These are phyloP conservation scores for Penicillium sp. DNA, from an alignment of 2,329 filamentous ascomycete genomes.

Conservation along the genomic window DNA sequence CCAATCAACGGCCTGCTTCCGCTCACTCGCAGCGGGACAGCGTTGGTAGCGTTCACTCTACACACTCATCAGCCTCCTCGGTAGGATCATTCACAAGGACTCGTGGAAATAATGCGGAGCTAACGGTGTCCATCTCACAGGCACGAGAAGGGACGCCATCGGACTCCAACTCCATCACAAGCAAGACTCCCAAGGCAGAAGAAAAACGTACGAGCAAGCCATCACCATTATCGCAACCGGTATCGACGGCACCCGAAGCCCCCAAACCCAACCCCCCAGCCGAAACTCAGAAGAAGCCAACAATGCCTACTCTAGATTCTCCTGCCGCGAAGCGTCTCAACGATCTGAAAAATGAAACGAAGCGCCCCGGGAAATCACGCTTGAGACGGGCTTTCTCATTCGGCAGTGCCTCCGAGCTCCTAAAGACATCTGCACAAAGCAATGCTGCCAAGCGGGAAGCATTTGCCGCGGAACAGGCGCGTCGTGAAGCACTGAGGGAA, in stretches of 20 bases:
- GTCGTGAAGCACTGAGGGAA: conserved; percentile 65
- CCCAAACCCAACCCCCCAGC: conserved; percentile 20
- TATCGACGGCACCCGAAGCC: conserved; percentile 47
- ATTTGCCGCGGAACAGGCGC: conserved; percentile 56
- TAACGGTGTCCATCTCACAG: conserved; percentile 13
- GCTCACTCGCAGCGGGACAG: conserved; percentile 55
- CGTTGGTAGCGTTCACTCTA: conserved; percentile 61
- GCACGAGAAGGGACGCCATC: conserved; percentile 23
- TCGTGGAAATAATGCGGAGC: neutral
- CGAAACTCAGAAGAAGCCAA: conserved; percentile 28
- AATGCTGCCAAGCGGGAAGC: conserved; percentile 46
- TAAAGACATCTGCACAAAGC: conserved; percentile 69
- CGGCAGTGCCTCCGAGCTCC: conserved; percentile 87
- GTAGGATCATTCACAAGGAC: conserved; percentile 51
- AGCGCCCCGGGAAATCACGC: conserved; percentile 78
- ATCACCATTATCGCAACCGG: conserved; percentile 72
- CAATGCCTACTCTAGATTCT: conserved; percentile 50
- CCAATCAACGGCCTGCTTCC: conserved; percentile 34
- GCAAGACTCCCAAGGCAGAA: conserved; percentile 58
- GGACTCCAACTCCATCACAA: conserved; percentile 23
- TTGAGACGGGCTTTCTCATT: conserved; percentile 93
- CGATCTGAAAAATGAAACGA: conserved; percentile 78
- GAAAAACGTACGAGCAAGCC: conserved; percentile 66
- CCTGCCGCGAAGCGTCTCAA: conserved; percentile 81
- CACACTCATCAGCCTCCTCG: conserved; percentile 60